Evolutionary conservation across 495 filamentous ascomycete genomes (phyloP).

Genomic region (Tuber magnatum): DNA sequence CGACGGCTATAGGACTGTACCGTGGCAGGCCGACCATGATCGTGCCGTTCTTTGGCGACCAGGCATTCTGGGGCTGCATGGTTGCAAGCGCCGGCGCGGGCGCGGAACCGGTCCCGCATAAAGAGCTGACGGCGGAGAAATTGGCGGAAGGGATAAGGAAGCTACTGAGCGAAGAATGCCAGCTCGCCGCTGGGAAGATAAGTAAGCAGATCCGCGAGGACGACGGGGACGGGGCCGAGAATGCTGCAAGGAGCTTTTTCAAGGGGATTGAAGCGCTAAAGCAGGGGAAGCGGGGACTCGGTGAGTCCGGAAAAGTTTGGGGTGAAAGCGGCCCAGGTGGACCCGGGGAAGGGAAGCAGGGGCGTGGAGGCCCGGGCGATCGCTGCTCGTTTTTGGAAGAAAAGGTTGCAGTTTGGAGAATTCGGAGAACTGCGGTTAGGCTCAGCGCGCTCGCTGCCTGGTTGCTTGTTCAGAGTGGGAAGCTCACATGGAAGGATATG

Average conservation of each 20-base stretch:
- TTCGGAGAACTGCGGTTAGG: constrained; percentile 52
- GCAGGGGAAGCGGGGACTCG: constrained; percentile 28
- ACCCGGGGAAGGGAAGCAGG: constrained; percentile 38
- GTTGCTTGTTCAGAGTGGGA: constrained; percentile 52
- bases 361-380: constrained; percentile 49
- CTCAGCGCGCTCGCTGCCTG: constrained; percentile 63
- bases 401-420: constrained; percentile 60
- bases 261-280: constrained; percentile 41
- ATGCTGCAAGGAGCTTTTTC: constrained; percentile 67
- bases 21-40: constrained; percentile 60
- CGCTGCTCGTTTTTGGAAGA: constrained; percentile 60
- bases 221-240: constrained; percentile 67
- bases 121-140: constrained; percentile 55
- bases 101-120: constrained; percentile 64
- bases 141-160: constrained; percentile 63
- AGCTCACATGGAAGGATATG: constrained; percentile 59
- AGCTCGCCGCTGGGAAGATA: constrained; percentile 52
- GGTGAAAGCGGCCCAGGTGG: constrained; percentile 37
- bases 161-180: constrained; percentile 55
- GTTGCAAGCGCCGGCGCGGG: constrained; percentile 60
- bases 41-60: constrained; percentile 65
- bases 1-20: constrained; percentile 59
- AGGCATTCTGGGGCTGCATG: constrained; percentile 78
- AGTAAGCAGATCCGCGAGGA: constrained; percentile 46
- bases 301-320: constrained; percentile 23